Evolutionary conservation across 208 protist species (phyloP), one percentile per base, ranked within the genome.

Genomic region (Leishmania aethiopica): DNA sequence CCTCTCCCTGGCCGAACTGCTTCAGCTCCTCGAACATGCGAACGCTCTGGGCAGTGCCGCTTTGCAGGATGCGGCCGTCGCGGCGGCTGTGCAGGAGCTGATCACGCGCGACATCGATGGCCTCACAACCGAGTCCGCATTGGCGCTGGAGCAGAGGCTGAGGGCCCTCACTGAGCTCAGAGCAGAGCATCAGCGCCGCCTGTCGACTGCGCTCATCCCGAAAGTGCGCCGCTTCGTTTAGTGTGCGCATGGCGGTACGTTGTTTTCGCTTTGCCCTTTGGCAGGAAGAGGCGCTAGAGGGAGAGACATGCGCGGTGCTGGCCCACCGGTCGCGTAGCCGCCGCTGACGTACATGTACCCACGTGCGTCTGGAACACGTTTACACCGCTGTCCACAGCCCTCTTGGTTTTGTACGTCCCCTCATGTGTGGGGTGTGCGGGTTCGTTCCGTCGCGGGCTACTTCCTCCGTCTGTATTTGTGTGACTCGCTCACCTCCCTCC

Each of bases 71-170:
- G 90, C 92, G 3, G 86, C 89, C 22, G 89, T 96, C 6, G 87
- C 87, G 11, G 91, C 91, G 22, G 85, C 88, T 13, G 84, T 97
- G 75, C 88, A 90, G 70, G 92, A 95, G 83, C 84, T 97, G 22
- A 80, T 86, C 25, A 75, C 82, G 62, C 89, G 89, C 13, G 86
- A 93, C 42, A 80, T 86, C 28, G 72, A 86, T 55, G 70, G 72
- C 11, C 79, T 88, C 69, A 78, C 85, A 13, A 62, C 77, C 17
- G 84, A 87, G 49, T 85, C 89, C 6, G 81, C 89, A 42, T 57
- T 85, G 64, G 81, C 47, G 47, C 47, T 94, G 67, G 86, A 80
- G 59, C 71, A 75, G 73, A 75, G 76, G 72, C 79, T 97, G 60
- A 77, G 85, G 32, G 72, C 84, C 49, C 78, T 97, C 45, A 88